Conservation (phyloP, 2,329 filamentous ascomycete species). For the Epichloe uncinata region DNA sequence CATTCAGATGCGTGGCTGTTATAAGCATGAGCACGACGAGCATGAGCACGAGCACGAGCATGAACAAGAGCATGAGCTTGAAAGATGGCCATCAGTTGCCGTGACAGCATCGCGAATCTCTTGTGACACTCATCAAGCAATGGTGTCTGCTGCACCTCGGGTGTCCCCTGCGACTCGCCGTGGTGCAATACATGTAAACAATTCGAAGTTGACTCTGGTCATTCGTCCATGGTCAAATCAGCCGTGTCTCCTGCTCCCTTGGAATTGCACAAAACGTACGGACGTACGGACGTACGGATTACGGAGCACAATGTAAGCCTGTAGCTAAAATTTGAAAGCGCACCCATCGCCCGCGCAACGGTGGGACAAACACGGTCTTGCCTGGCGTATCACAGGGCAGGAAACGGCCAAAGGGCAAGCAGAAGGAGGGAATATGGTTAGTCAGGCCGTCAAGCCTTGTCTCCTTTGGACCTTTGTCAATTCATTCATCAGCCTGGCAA, state of each 20-base stretch:
- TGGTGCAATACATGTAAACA: too few relatives aligned
- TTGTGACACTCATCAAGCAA: not conserved
- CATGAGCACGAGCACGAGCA: too few relatives aligned
- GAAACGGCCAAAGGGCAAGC: not conserved
- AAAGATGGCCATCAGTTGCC: not conserved
- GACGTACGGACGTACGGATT: too few relatives aligned
- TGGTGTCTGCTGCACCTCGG: not conserved
- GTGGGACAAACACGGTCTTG: slow-evolving; percentile 7
- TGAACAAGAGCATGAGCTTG: not conserved
- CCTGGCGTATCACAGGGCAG: slow-evolving; percentile 2
- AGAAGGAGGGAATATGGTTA: not conserved
- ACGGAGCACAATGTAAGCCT: not conserved
- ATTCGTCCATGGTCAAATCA: too few relatives aligned
- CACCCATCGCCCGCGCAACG: slow-evolving; percentile 5
- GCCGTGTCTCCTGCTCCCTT: not conserved
- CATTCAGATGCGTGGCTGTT: not conserved
- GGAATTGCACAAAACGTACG: not conserved
- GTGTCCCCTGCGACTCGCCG: not conserved
- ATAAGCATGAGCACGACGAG: not conserved
- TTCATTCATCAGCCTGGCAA: slow-evolving; percentile 4
- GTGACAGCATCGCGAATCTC: not conserved
- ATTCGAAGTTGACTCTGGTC: too few relatives aligned
- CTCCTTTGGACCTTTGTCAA: not conserved
- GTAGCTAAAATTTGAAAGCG: not conserved
- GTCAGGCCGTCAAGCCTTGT: not conserved